These are phyloP conservation scores for Perilla frutescens DNA, from an alignment of 257 asterid species.

Conservation along the genomic window DNA sequence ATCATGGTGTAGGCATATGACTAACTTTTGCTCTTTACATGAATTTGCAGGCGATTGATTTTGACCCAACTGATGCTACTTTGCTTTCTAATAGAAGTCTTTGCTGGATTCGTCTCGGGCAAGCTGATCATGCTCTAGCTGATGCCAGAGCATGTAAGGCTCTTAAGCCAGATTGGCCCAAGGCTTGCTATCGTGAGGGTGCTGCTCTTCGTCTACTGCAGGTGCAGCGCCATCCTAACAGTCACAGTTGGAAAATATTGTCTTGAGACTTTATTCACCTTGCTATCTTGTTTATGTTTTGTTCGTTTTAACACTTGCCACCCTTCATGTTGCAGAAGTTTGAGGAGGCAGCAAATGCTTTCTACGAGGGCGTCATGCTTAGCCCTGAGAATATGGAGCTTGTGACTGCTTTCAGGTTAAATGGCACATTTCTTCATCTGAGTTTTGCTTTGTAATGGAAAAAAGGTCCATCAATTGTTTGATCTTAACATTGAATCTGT, in stretches of 20 bases:
- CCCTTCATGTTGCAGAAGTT: slow-evolving; percentile 61
- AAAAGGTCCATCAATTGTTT: not conserved
- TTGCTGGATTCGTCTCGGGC: slow-evolving; percentile 88
- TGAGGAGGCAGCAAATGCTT: slow-evolving; percentile 94
- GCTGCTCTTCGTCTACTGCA: slow-evolving; percentile 85
- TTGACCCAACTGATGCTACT: slow-evolving; percentile 85
- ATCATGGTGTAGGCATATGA: not conserved
- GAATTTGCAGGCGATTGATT: slow-evolving; percentile 80
- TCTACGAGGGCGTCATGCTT: slow-evolving; percentile 87
- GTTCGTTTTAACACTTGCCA: not conserved
- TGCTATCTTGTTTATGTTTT: not conserved
- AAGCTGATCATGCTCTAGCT: slow-evolving; percentile 83
- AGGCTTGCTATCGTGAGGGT: slow-evolving; percentile 96
- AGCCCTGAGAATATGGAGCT: slow-evolving; percentile 91
- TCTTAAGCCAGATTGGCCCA: slow-evolving; percentile 95
- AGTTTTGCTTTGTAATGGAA: not conserved
- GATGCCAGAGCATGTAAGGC: slow-evolving; percentile 86
- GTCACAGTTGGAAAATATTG: not conserved
- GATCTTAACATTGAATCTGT: not conserved
- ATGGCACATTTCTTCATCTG: slow-evolving; percentile 13
- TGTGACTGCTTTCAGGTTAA: slow-evolving; percentile 88
- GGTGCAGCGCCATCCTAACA: slow-evolving; percentile 42
- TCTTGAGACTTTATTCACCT: not conserved
- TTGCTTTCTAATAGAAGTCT: slow-evolving; percentile 91
- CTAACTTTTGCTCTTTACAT: slow-evolving; percentile 19